Evolutionary conservation across 805 yeast species (phyloP).

Genomic region (Kluyveromyces starmeri): DNA sequence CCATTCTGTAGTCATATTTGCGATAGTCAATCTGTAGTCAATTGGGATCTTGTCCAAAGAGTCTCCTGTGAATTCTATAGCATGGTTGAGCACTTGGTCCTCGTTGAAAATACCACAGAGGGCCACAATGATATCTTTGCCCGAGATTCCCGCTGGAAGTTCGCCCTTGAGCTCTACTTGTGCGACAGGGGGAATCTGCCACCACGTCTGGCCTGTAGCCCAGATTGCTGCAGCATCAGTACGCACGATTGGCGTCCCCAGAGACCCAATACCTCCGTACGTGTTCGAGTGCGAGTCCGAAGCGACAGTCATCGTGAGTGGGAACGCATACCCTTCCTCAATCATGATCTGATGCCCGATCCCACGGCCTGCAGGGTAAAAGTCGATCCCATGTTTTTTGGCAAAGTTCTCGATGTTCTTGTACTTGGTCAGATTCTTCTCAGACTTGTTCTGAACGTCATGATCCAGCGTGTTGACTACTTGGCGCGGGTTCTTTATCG

Average conservation of each 20-base stretch:
- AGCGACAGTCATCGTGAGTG: constrained; percentile 86
- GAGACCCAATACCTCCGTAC: constrained; percentile 91
- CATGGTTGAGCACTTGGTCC: constrained; percentile 88
- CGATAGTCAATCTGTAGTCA: constrained; percentile 84
- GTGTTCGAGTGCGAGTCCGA: constrained; percentile 97
- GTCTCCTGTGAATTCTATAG: constrained; percentile 87
- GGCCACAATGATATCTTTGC: constrained; percentile 95
- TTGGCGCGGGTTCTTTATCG: constrained; percentile 77
- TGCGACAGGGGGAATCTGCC: constrained; percentile 99
- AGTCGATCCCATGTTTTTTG: constrained; percentile 82
- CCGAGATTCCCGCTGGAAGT: constrained; percentile 81
- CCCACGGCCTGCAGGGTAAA: constrained; percentile 98
- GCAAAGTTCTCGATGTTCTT: constrained; percentile 85
- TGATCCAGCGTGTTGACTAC: constrained; percentile 96
- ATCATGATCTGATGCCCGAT: constrained; percentile 99
- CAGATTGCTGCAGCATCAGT: constrained; percentile 99
- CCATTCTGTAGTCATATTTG: constrained; percentile 98
- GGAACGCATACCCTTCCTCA: constrained; percentile 98
- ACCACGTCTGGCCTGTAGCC: constrained; percentile 99
- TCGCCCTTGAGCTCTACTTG: constrained; percentile 77
- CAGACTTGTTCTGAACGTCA: constrained; percentile 91
- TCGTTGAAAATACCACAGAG: constrained; percentile 88
- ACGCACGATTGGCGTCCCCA: constrained; percentile 96
- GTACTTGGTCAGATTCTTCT: constrained; percentile 82
- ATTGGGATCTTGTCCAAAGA: constrained; percentile 60